phyloP scores from a whole-genome alignment of 495 filamentous ascomycete species.

The Hypoxylon trugodes region DNA sequence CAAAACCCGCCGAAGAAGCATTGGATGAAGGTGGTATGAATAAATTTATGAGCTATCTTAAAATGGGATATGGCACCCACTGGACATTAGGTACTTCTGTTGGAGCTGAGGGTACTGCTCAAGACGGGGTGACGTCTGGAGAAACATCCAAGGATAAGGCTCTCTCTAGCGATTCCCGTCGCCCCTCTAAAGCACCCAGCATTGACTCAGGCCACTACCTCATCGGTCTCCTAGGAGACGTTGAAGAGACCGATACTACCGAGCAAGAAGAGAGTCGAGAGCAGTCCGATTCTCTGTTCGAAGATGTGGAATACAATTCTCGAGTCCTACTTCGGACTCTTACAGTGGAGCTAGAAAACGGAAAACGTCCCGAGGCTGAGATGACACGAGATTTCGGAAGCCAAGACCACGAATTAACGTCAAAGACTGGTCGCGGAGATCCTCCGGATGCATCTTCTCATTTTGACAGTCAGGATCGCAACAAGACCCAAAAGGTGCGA shows the following conservation, averaged over 20 bases:
- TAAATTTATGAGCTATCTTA: conserved; percentile 60
- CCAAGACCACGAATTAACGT: conserved; percentile 44
- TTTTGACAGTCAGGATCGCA: conserved; percentile 58
- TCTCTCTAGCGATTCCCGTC: conserved; percentile 2
- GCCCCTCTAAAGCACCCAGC: conserved; percentile 3
- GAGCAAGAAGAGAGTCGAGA: conserved; percentile 30
- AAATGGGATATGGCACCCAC: conserved; percentile 64
- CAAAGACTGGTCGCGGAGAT: conserved; percentile 18
- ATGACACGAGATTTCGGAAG: conserved; percentile 56
- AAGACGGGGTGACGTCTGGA: background rate
- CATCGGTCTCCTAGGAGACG: conserved; percentile 72
- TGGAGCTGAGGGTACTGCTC: conserved; percentile 18
- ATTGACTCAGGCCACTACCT: conserved; percentile 67
- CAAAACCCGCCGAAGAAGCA: conserved; percentile 14
- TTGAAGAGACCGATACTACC: conserved; percentile 53
- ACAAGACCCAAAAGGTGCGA: conserved; percentile 66
- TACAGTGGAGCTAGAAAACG: conserved; percentile 58
- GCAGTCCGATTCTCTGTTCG: conserved; percentile 36
- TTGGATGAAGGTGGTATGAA: conserved; percentile 47
- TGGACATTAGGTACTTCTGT: conserved; percentile 55
- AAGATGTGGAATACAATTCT: conserved; percentile 47
- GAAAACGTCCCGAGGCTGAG: conserved; percentile 46
- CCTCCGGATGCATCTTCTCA: conserved; percentile 29
- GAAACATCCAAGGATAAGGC: conserved; percentile 5
- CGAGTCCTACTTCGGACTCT: conserved; percentile 57